phyloP scores from a whole-genome alignment of 805 yeast genomes.

The Candida awuae region DNA sequence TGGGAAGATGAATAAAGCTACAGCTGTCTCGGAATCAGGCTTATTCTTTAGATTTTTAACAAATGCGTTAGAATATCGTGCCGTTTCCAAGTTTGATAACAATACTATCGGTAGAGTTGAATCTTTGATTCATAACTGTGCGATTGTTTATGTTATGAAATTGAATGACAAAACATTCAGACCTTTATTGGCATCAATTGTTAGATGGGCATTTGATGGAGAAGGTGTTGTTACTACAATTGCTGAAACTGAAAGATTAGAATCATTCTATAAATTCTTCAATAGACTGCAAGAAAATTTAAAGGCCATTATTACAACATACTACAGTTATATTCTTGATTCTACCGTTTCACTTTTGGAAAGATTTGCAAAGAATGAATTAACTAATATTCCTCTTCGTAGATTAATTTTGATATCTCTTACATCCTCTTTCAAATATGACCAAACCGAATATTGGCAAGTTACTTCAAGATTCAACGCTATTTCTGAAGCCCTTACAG shows the following conservation, averaged over 20 bases:
- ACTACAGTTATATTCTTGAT: constrained; percentile 79
- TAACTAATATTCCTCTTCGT: constrained; percentile 48
- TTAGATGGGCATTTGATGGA: constrained; percentile 88
- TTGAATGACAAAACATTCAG: constrained; percentile 90
- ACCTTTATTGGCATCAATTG: constrained; percentile 79
- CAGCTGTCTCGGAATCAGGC: constrained; percentile 64
- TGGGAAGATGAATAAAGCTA: constrained; percentile 62
- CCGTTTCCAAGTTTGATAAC: constrained; percentile 48
- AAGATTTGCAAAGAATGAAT: constrained; percentile 37
- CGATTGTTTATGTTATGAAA: constrained; percentile 74
- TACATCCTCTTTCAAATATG: constrained; percentile 75
- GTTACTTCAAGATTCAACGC: constrained; percentile 75
- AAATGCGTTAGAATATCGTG: constrained; percentile 63
- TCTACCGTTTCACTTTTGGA: constrained; percentile 50
- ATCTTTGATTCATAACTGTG: constrained; percentile 63
- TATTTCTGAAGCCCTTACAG: constrained; percentile 52
- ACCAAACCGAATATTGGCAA: constrained; percentile 93
- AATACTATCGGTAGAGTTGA: constrained; percentile 79
- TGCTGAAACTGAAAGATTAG: constrained; percentile 47
- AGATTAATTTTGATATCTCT: constrained; percentile 68
- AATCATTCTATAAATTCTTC: constrained; percentile 79
- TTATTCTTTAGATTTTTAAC: constrained; percentile 62
- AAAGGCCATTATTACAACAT: constrained; percentile 80
- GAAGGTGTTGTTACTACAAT: constrained; percentile 48
- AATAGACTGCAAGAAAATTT: constrained; percentile 75